Percentiles rank a stretch among this genome's conserved stretches.
phyloP scores from a whole-genome alignment of 768 basidiomycete genomes.

The Termitomyces sp. region DNA sequence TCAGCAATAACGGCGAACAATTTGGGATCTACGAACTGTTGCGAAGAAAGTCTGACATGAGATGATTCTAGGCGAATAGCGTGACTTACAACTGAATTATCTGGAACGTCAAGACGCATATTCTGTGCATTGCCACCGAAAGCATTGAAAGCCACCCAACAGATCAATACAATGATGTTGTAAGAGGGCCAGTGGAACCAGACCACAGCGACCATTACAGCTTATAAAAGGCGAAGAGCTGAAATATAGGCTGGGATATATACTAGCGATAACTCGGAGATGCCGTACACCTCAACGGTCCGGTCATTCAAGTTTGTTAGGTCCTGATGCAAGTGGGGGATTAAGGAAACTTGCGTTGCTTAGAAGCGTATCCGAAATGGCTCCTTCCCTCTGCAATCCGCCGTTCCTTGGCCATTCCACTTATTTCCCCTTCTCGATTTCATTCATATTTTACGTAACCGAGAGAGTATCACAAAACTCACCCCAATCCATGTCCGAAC shows the following conservation, averaged over 20 bases:
- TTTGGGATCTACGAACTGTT: constrained; percentile 46
- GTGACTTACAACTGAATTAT: constrained; percentile 26
- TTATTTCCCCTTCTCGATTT: background rate
- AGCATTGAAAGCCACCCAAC: background rate
- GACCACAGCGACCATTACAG: no score
- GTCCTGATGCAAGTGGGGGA: no score
- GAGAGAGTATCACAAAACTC: background rate
- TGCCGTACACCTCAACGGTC: no score
- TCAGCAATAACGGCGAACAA: constrained; percentile 48
- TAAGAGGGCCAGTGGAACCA: no score
- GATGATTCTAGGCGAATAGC: background rate
- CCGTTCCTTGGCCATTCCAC: no score
- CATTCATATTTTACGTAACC: background rate
- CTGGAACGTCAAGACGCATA: constrained; percentile 17
- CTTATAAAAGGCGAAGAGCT: no score
- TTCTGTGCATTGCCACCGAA: background rate
- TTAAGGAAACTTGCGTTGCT: no score
- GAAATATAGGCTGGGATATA: no score
- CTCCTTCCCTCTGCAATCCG: no score
- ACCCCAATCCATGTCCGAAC: background rate
- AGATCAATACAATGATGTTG: background rate
- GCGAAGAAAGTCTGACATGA: background rate
- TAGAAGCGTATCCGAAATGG: no score
- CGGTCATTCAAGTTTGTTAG: no score
- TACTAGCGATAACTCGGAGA: no score